Percentiles rank a stretch among this genome's conserved stretches.
phyloP scores from a whole-genome alignment of 1,284 basidiomycete genomes.

The Trichosporon sp. region DNA sequence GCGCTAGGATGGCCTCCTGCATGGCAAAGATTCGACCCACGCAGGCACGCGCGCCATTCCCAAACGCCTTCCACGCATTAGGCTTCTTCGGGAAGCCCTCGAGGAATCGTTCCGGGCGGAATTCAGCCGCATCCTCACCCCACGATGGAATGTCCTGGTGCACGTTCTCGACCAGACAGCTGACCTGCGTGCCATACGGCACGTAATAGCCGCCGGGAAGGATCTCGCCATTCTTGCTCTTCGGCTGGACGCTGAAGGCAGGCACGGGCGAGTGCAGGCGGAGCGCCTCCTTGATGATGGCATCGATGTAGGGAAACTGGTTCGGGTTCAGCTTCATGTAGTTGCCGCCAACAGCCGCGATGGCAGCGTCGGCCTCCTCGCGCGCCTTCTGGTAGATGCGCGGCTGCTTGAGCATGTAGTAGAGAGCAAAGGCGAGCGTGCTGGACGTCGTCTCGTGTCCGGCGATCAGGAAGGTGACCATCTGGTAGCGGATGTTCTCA shows the following conservation, averaged over 20 bases:
- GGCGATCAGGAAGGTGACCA: slow-evolving; percentile 54
- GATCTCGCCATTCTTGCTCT: slow-evolving; percentile 46
- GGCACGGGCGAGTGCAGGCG: slow-evolving; percentile 51
- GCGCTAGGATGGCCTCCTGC: slow-evolving; percentile 52
- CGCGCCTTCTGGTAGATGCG: slow-evolving; percentile 53
- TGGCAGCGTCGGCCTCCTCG: slow-evolving; percentile 54
- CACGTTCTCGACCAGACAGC: slow-evolving; percentile 41
- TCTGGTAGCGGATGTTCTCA: slow-evolving; percentile 51
- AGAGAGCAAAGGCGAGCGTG: slow-evolving; percentile 25
- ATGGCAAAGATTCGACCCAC: slow-evolving; percentile 51
- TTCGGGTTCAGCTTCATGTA: neutral
- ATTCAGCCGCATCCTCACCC: slow-evolving; percentile 51
- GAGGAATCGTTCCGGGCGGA: slow-evolving; percentile 51
- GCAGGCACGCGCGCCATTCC: slow-evolving; percentile 29
- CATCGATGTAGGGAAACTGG: slow-evolving; percentile 52
- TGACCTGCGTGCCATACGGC: slow-evolving; percentile 41
- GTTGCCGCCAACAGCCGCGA: slow-evolving; percentile 20
- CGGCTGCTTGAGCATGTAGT: slow-evolving; percentile 53
- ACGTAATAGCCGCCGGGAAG: slow-evolving; percentile 46
- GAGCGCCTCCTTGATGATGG: slow-evolving; percentile 52
- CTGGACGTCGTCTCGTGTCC: slow-evolving; percentile 54
- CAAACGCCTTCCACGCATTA: slow-evolving; percentile 45
- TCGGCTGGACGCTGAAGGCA: slow-evolving; percentile 26
- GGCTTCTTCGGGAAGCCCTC: slow-evolving; percentile 48
- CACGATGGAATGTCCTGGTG: slow-evolving; percentile 52